Evolutionary conservation across 192 early-diverging fungal genomes (phyloP).

Genomic region (Coemansia guatemalensis): DNA sequence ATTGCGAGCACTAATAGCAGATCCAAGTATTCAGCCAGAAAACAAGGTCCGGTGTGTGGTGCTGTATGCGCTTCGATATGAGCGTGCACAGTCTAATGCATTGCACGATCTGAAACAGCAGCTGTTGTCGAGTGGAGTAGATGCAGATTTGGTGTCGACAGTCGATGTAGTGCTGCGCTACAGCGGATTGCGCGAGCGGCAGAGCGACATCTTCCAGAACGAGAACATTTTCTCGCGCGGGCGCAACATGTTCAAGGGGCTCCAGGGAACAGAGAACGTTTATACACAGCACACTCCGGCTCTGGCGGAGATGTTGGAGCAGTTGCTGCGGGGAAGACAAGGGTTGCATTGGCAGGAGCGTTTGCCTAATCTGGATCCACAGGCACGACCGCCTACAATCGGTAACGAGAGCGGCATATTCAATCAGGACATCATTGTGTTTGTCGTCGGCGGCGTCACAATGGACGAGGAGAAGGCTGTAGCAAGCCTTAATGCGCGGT

Average conservation of each 20-base stretch:
- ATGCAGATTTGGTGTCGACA: conserved; percentile 68
- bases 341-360: conserved; percentile 51
- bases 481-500: conserved; percentile 73
- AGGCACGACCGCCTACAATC: conserved; percentile 25
- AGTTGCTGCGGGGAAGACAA: conserved; percentile 69
- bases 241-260: conserved; percentile 87
- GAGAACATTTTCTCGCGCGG: conserved; percentile 83
- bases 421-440: conserved; percentile 94
- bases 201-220: conserved; percentile 89
- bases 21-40: conserved; percentile 65
- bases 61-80: conserved; percentile 91
- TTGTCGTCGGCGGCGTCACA: conserved; percentile 94
- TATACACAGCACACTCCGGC: conserved; percentile 95
- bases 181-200: conserved; percentile 74
- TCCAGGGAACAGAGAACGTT: conserved; percentile 97
- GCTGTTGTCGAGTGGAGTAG: conserved; percentile 69
- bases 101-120: conserved; percentile 71
- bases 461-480: conserved; percentile 91
- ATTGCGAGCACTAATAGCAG: conserved; percentile 58
- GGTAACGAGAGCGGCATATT: conserved; percentile 51
- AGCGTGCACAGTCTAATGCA: conserved; percentile 73
- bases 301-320: conserved; percentile 76
- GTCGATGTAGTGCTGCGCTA: conserved; percentile 74
- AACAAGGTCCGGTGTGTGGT: conserved; percentile 79
- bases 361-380: conserved; percentile 52